Evolutionary conservation across 805 yeast genomes (phyloP).

Genomic region (Candida easanensis): DNA sequence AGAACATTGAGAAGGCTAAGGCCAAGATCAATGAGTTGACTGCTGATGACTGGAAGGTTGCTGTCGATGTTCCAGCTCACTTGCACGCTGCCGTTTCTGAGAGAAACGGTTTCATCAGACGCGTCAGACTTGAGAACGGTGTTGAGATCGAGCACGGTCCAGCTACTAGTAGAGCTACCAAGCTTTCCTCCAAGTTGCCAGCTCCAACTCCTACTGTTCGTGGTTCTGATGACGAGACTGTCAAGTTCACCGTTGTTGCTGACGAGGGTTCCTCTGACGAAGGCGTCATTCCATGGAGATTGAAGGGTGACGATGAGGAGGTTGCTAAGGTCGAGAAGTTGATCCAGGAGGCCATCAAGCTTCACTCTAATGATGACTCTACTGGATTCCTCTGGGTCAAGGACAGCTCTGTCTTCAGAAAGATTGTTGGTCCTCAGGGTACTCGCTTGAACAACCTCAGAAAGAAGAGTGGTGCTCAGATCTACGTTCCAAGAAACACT

Average conservation of each 20-base stretch:
- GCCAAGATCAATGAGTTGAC: constrained; percentile 58
- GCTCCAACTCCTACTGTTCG: constrained; percentile 46
- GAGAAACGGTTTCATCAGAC: constrained; percentile 60
- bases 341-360: constrained; percentile 48
- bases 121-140: constrained; percentile 47
- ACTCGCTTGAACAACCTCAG: constrained; percentile 61
- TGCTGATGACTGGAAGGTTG: constrained; percentile 51
- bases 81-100: constrained; percentile 62
- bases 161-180: constrained; percentile 45
- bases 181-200: constrained; percentile 43
- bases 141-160: constrained; percentile 62
- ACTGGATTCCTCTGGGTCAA: constrained; percentile 64
- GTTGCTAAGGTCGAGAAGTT: constrained; percentile 50
- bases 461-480: constrained; percentile 51
- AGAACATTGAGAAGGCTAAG: constrained; percentile 59
- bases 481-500: constrained; percentile 59
- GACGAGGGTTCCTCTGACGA: constrained; percentile 25
- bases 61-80: constrained; percentile 54
- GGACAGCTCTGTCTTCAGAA: constrained; percentile 46
- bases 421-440: constrained; percentile 77
- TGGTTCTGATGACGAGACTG: constrained; percentile 36
- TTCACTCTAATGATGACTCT: constrained; percentile 42
- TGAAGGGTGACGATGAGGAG: constrained; percentile 50
- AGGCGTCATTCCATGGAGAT: constrained; percentile 61
- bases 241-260: constrained; percentile 47